Evolutionary conservation across 441 rosid genomes (phyloP), one percentile per base, ranked within the genome.

Genomic region (Manihot esculenta): DNA sequence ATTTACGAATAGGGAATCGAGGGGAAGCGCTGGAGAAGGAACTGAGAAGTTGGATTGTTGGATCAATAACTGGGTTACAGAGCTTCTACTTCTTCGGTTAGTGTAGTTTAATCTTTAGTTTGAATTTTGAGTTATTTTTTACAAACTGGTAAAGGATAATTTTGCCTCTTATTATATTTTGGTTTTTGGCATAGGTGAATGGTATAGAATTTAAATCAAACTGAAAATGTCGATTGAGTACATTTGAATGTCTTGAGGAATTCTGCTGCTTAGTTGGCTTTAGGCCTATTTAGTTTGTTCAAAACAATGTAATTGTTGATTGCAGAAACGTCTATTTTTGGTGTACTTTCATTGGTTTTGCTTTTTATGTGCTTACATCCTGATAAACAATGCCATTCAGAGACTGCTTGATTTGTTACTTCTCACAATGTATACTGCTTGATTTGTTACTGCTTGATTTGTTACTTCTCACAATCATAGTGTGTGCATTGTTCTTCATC

Each of bases 31-130:
- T 79, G 68, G 88, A 81, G 76, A 78, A 78, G 66, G 81, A 84
- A 23, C 49, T 87, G 78, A 81, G 72, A 51, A 80, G 76, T 64
- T 78, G 86, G 84, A 81, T 73, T 26, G 80, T 85, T 74, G 79
- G 86, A 58, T 80, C 83, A 3, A 73, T 85, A 68, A 80, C 88
- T 0, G 77, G 71, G 12, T 77, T 81, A 38, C 77, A n/a, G 65
- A 80, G 78, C 78, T 64, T 74, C 45, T 81, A 72, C 78, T 81
- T 85, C 72, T 85, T 78, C 21, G 92, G 89, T 87, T 70, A 74
- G 87, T 80, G 58, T 20, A 38, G n/a, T 66, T 56, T 50, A 7
- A 48, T 62, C 35, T 27, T 42, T 64, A 10, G n/a, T 24, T 72
- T 41, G 24, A 51, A 2, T 73, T 17, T 8, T 24, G 6, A 63